Base-by-base conservation (phyloP, 2,329 filamentous ascomycete genomes). In the Venturia nashicola region DNA sequence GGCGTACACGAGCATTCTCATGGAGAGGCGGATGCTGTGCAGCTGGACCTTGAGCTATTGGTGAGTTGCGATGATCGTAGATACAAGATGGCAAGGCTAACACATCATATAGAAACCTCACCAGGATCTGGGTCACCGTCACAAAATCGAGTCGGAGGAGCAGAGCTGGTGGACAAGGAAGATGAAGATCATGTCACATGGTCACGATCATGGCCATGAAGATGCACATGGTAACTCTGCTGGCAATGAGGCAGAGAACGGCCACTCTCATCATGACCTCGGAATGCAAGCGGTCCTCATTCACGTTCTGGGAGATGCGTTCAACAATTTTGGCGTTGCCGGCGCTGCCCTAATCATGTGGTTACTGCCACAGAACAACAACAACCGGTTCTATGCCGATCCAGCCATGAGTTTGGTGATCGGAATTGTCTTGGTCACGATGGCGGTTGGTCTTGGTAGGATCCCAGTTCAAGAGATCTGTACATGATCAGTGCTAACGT, bases 261-360 rank as follows among this genome's bases (percentile, higher is more conserved):
- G 42, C 34, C 34, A 57, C 27, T 7, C 27, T 9, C 69, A 71
- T 51, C 63, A 62, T 65, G 76, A 91, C 70, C 77, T 91, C n/a
- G 87, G 85, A 12, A 86, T 90, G 78, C 76, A 88, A 66, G 88
- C 86, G 1, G 87, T 89, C 0, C 70, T 91, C 12, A 74, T 89
- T 16, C 89, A 92, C 69, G 82, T 91, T 34, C 69, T 89, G 2
- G 86, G 87, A 40, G 89, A 92, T 69, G 86, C 87, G 5, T 78
- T 88, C 67, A 91, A 91, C 75, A 92, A 92, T 68, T 72, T 91
- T 12, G 88, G 87, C 11, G 88, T 92, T 65, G 90, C 91, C 60
- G 76, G 86, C 43, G 82, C 87, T 0, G 87, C 86, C 0, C 69
- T 86, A 2, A 78, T 90, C 40, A 87, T 91, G 71, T 90, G 87